A percentile compares a stretch with the other conserved stretches of the same genome.
Conservation (phyloP, 441 rosid species). For the Euphorbia schlechtendalii region DNA sequence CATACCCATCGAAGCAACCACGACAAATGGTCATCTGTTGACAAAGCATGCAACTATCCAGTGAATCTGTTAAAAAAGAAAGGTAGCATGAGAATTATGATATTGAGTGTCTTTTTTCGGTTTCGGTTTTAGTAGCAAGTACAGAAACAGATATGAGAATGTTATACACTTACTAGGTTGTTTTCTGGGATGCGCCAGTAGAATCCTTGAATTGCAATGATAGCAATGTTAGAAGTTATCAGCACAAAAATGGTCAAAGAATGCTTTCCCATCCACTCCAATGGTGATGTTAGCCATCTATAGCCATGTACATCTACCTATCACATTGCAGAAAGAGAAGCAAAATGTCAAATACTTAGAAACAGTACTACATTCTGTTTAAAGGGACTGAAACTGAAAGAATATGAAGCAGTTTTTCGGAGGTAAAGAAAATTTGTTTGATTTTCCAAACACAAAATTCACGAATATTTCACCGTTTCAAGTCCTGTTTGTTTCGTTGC, state of each 20-base stretch:
- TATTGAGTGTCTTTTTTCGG: not conserved
- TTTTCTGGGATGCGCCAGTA: conserved; percentile 21
- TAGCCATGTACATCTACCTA: conserved; percentile 26
- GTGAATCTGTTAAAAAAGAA: conserved; percentile 21
- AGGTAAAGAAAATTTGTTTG: not conserved
- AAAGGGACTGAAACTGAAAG: not conserved
- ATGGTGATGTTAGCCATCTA: conserved; percentile 15
- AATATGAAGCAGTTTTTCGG: not conserved
- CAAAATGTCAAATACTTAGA: not conserved
- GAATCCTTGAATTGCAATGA: conserved; percentile 27
- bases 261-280: conserved; percentile 35
- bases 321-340: not conserved
- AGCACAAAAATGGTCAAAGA: conserved; percentile 27
- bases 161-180: conserved; percentile 17
- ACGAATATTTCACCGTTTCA: not conserved
- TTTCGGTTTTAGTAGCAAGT: not conserved
- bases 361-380: not conserved
- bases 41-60: conserved; percentile 18
- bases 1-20: not conserved
- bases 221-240: conserved; percentile 20
- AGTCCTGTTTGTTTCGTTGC: not conserved
- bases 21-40: conserved; percentile 3
- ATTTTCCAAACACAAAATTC: not conserved
- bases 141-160: not conserved
- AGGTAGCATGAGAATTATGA: not conserved